Percentiles rank a stretch among this genome's conserved stretches.
Evolutionary conservation across 148 eudicot genomes (phyloP).

Genomic region (Mesembryanthemum crystallinum): DNA sequence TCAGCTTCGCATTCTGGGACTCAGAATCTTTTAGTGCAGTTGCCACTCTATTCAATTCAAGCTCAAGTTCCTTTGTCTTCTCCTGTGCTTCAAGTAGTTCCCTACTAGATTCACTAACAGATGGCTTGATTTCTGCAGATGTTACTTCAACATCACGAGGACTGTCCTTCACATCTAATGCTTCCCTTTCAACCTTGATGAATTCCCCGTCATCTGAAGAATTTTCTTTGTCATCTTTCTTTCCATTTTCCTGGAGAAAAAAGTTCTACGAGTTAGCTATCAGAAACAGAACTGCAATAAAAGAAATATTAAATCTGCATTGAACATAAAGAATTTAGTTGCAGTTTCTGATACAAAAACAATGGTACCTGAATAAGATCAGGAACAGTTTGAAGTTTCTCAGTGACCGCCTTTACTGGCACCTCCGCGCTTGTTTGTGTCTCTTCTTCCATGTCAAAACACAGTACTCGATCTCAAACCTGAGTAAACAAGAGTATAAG

Average conservation of each 20-base stretch:
- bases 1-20: constrained; percentile 56
- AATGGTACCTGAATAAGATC: constrained; percentile 48
- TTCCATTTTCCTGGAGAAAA: constrained; percentile 36
- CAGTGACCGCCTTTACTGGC: constrained; percentile 40
- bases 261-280: neutral
- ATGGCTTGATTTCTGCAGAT: constrained; percentile 30
- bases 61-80: constrained; percentile 65
- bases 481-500: constrained; percentile 7
- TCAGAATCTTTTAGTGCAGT: constrained; percentile 52
- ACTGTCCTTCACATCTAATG: constrained; percentile 43
- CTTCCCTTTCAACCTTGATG: constrained; percentile 84
- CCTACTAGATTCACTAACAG: constrained; percentile 44
- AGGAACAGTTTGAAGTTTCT: constrained; percentile 33
- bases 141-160: constrained; percentile 30
- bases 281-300: neutral
- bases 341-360: neutral
- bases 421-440: constrained; percentile 45
- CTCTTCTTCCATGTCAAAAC: constrained; percentile 55
- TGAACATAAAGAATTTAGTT: neutral
- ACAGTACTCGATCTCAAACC: constrained; percentile 25
- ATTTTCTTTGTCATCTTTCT: constrained; percentile 63
- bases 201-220: constrained; percentile 75
- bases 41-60: constrained; percentile 58
- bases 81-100: constrained; percentile 75
- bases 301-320: neutral